Conservation (phyloP, 306 rosid species). For the Ormosia emarginata region DNA sequence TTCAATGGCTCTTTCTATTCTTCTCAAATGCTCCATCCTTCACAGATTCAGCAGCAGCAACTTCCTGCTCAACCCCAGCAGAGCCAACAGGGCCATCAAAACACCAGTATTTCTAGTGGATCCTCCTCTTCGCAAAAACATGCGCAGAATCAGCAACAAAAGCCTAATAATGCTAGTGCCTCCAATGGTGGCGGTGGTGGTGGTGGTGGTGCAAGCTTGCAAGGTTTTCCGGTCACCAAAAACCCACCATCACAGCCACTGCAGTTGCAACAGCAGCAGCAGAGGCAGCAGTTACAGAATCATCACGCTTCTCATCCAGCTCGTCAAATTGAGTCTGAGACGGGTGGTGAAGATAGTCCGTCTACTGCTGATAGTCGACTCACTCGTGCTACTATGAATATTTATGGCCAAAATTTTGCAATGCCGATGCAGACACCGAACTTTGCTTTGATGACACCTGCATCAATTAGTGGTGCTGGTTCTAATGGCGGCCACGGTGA, state of each 20-base stretch:
- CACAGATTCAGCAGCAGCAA: slow-evolving; percentile 74
- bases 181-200: slow-evolving; percentile 40
- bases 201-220: slow-evolving; percentile 51
- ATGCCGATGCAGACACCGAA: slow-evolving; percentile 72
- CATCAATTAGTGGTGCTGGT: slow-evolving; percentile 39
- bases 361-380: slow-evolving; percentile 76
- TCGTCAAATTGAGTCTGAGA: slow-evolving; percentile 77
- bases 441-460: slow-evolving; percentile 71
- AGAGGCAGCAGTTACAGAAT: slow-evolving; percentile 49
- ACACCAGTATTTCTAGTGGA: slow-evolving; percentile 60
- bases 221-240: slow-evolving; percentile 74
- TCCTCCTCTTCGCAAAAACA: slow-evolving; percentile 88
- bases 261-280: slow-evolving; percentile 49
- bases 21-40: slow-evolving; percentile 81
- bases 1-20: slow-evolving; percentile 84
- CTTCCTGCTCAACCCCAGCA: slow-evolving; percentile 66
- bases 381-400: slow-evolving; percentile 51
- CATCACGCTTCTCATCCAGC: slow-evolving; percentile 54
- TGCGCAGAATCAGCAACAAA: slow-evolving; percentile 77
- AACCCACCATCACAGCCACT: slow-evolving; percentile 50
- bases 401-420: slow-evolving; percentile 72
- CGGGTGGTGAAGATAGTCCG: slow-evolving; percentile 84
- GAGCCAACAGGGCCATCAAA: slow-evolving; percentile 71
- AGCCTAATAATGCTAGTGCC: slow-evolving; percentile 52
- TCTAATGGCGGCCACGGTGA: slow-evolving; percentile 53